Conservation (phyloP, 2,329 filamentous ascomycete species). For the Colletotrichum karsti region DNA sequence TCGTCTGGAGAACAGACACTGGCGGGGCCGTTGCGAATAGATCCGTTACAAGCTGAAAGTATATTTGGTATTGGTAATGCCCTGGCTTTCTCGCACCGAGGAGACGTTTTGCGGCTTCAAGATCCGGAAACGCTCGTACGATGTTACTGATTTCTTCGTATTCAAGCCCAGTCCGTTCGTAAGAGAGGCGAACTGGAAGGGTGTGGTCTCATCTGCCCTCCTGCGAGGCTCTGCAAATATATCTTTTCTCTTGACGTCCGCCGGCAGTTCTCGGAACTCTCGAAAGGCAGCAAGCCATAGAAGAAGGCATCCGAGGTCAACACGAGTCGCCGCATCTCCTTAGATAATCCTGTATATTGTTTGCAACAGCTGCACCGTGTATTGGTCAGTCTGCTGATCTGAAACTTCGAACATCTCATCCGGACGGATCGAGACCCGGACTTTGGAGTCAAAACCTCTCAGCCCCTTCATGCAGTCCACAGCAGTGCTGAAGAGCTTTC, state of each 20-base stretch:
- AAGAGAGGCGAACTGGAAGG: not conserved
- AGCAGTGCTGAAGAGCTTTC: not conserved
- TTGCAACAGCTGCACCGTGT: not conserved
- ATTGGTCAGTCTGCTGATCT: not conserved
- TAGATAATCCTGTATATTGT: not conserved
- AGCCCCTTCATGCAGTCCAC: not conserved
- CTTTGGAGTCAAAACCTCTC: not conserved
- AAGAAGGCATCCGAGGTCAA: not conserved
- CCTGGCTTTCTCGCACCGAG: not conserved
- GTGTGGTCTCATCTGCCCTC: not conserved
- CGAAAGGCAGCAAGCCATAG: constrained; percentile 1
- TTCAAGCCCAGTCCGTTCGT: not conserved
- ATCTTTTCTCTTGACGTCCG: not conserved
- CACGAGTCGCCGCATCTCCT: not conserved
- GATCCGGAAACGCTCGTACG: not conserved
- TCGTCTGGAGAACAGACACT: not conserved
- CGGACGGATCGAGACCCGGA: not conserved
- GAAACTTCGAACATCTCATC: not conserved
- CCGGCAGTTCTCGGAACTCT: not conserved
- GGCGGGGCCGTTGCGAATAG: not conserved
- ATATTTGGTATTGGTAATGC: not conserved
- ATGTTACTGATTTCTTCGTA: not conserved
- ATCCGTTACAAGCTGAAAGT: not conserved
- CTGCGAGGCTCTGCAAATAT: not conserved
- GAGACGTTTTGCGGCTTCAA: constrained; percentile 5